phyloP scores from a whole-genome alignment of 2,329 filamentous ascomycete genomes.

The Chaetomiaceae sp. region DNA sequence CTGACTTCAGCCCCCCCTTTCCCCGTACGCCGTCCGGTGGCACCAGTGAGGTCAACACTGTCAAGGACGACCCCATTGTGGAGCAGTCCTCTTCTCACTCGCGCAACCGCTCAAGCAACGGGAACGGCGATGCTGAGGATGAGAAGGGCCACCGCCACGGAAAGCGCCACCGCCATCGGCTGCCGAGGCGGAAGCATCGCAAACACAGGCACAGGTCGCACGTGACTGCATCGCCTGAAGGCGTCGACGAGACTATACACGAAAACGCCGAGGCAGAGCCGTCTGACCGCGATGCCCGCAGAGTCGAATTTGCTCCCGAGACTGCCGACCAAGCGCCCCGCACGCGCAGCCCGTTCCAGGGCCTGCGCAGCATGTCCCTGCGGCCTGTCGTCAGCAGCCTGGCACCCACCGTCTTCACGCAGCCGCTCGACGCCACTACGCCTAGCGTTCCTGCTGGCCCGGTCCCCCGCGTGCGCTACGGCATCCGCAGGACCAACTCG shows the following conservation, averaged over 20 bases:
- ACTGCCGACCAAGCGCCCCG: slow-evolving; percentile 1
- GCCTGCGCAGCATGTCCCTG: slow-evolving; percentile 56
- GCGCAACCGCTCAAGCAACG: slow-evolving; percentile 30
- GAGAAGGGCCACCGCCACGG: slow-evolving; percentile 35
- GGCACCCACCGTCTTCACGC: slow-evolving; percentile 65
- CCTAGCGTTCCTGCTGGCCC: slow-evolving; percentile 38
- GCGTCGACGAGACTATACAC: slow-evolving; percentile 31
- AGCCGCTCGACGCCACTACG: slow-evolving; percentile 34
- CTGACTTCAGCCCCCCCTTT: slow-evolving; percentile 42
- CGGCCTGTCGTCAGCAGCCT: slow-evolving; percentile 62
- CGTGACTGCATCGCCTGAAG: slow-evolving; percentile 27
- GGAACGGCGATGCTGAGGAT: slow-evolving; percentile 43
- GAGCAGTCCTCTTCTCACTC: slow-evolving; percentile 38
- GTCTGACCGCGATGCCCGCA: slow-evolving; percentile 43
- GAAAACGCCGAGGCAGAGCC: slow-evolving; percentile 26
- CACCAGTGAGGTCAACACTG: too few relatives aligned
- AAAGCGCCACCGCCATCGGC: slow-evolving; percentile 35
- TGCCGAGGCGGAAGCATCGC: slow-evolving; percentile 36
- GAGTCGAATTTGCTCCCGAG: slow-evolving; percentile 52
- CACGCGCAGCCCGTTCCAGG: slow-evolving; percentile 47
- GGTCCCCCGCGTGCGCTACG: slow-evolving; percentile 55
- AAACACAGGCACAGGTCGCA: slow-evolving; percentile 43
- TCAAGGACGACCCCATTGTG: slow-evolving; percentile 35
- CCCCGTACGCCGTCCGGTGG: slow-evolving; percentile 38
- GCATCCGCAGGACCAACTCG: slow-evolving; percentile 70